Evolutionary conservation across 768 basidiomycete species (phyloP).

Genomic region (Suillus decipiens): DNA sequence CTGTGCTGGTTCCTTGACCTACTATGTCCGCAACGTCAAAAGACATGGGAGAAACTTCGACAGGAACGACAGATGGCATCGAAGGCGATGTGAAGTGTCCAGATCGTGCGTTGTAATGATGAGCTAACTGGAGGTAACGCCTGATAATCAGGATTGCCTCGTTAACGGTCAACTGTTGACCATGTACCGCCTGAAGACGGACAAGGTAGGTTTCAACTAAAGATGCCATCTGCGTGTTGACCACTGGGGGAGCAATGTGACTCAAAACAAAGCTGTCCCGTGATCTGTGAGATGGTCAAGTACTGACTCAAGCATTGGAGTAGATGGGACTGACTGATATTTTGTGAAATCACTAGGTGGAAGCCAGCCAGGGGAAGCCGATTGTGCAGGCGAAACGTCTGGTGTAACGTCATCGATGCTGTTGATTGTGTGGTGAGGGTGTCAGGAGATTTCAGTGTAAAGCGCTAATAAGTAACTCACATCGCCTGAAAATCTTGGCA

Average conservation of each 20-base stretch:
- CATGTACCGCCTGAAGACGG: not conserved
- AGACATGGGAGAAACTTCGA: not conserved
- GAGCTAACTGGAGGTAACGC: not conserved
- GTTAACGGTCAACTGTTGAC: not conserved
- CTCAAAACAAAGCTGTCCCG: not conserved
- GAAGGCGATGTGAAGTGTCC: not conserved
- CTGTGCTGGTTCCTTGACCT: not conserved
- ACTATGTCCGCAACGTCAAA: not conserved
- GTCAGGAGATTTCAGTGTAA: not conserved
- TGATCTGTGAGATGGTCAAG: not conserved
- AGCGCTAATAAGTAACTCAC: not conserved
- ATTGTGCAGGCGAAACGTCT: not conserved
- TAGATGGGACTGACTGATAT: not conserved
- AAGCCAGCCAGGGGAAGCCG: not conserved
- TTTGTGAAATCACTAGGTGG: not conserved
- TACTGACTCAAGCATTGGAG: not conserved
- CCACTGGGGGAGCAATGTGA: not conserved
- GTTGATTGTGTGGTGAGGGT: not conserved
- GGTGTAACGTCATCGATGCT: not conserved
- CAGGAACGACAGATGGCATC: no score
- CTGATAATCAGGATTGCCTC: conserved; percentile 4
- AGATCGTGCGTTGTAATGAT: not conserved
- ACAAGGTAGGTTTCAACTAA: conserved; percentile 2
- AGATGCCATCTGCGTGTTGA: not conserved
- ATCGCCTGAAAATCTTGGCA: not conserved